Conservation (phyloP, 768 basidiomycete genomes). For the Sarcomyxa edulis region DNA sequence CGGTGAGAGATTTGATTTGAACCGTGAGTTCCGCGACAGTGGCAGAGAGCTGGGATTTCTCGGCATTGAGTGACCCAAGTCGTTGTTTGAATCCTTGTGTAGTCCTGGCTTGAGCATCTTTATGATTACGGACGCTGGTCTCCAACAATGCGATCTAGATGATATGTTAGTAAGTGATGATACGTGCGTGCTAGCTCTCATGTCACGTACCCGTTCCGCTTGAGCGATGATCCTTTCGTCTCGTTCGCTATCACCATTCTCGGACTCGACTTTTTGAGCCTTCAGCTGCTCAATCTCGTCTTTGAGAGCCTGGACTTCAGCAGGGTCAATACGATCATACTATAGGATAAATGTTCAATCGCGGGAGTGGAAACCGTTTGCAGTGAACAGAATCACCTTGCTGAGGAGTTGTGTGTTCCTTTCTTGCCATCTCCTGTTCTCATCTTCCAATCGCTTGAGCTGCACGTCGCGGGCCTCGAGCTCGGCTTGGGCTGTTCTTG, state of each 20-base stretch:
- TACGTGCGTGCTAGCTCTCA: background rate
- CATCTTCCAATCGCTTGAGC: conserved; percentile 65
- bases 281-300: conserved; percentile 61
- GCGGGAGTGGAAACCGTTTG: background rate
- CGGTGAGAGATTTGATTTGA: conserved; percentile 26
- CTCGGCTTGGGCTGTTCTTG: conserved; percentile 63
- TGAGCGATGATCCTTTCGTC: conserved; percentile 21
- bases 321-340: conserved; percentile 88
- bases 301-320: conserved; percentile 74
- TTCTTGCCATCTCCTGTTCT: conserved; percentile 79
- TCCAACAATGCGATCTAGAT: conserved; percentile 39
- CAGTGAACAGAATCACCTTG: conserved; percentile 45
- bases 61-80: conserved; percentile 28
- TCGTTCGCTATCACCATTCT: conserved; percentile 22
- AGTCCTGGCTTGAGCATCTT: conserved; percentile 15
- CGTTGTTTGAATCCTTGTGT: conserved; percentile 23
- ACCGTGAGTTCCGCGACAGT: conserved; percentile 32
- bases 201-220: conserved; percentile 23
- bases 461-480: conserved; percentile 66
- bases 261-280: conserved; percentile 29
- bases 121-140: conserved; percentile 31
- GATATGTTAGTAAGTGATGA: conserved; percentile 1
- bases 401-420: conserved; percentile 74
- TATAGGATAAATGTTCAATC: conserved; percentile 18
- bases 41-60: conserved; percentile 30